Base-by-base conservation (phyloP, 352 stramenopile species). In the Globisporangium middletonii region DNA sequence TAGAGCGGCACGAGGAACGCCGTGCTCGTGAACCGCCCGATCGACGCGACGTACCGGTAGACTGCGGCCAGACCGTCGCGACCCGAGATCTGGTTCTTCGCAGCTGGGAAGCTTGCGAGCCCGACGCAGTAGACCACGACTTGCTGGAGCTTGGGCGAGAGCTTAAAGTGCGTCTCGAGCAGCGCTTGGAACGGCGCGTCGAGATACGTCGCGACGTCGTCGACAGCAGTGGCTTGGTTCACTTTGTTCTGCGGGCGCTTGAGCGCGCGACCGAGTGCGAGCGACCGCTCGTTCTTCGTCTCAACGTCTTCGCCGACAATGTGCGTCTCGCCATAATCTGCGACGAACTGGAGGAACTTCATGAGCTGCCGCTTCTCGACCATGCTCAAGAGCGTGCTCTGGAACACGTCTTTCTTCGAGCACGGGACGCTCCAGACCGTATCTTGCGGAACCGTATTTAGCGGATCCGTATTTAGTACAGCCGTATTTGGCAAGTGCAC, bases 381-480 rank as follows among this genome's bases (percentile, higher is more conserved):
- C 73, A 93, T 85, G 8, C 67, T 65, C n/a, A 96, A 60, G 37
- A 95, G 55, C 51, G 88, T 89, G 56, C 83, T 92, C 44, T 87
- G 81, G 61, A 97, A 96, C 19, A 97, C 87, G 44, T 94, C 88
- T 44, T 87, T 88, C 69, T 97, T 97, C 4, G 82, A 94, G 68
- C 87, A 96, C 45, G 88, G 88, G 26, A 96, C 88, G 19, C 87
- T 63, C 72, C 76, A 93, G 15, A 96, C 71, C 3, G 67, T 73
- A 35, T 86, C 77, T 38, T 38, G 33, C 33, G 71, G 51, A 23
- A 19, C 33, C 23, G 38, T n/a, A 26, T 38, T 38, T 38, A 38
- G 5, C 1, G 71, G 50, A 27, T 26, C 33, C 23, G 38, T n/a
- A 18, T 38, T 38, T 38, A 38, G 5, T 9, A 68, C 50, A 27